Base-by-base conservation (phyloP, 495 filamentous ascomycete genomes). In the Thozetella sp. region DNA sequence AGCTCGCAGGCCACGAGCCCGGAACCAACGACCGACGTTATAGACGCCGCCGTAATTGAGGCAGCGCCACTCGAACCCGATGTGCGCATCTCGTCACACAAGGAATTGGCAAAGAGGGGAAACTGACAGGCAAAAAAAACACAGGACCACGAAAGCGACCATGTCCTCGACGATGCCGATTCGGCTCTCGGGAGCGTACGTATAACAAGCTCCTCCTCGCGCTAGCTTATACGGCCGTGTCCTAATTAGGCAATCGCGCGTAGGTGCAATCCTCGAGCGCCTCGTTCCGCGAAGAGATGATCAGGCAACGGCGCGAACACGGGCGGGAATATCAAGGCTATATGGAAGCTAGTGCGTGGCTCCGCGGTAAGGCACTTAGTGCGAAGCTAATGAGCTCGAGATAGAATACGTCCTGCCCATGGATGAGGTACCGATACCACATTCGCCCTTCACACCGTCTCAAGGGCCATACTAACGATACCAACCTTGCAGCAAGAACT, bases 381-480 rank as follows among this genome's bases (percentile, higher is more conserved):
- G n/a, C 45, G 37, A 23, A 13, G 22, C 17, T 51, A 15, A 30
- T 26, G 51, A 34, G 53, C 56, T 46, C n/a, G 20, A 52, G 24
- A 1, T 27, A 61, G 59, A 61, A 53, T 61, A 61, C 34, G 46
- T 61, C 1, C 34, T 61, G n/a, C 59, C 59, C 20, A 61, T 61
- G 59, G 59, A 61, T 25, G 59, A 61, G 46, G 59, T 61, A 53
- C 15, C 19, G 19, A 46, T 17, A 13, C 1, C 19, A 11, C 50
- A 25, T 25, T n/a, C n/a, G n/a, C n/a, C n/a, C n/a, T 15, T 55
- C 12, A 27, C 2, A 54, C 3, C 23, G 17, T 1, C 17, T 15
- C 2, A 30, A 0, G 19, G 0, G 13, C 52, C n/a, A 19, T 34
- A 12, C 46, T 30, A 13, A 22, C 25, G 19, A 30, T 6, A 17